Evolutionary conservation across 169 alveolate species (phyloP), one percentile per base, ranked within the genome.

Genomic region (Eimeria praecox): DNA sequence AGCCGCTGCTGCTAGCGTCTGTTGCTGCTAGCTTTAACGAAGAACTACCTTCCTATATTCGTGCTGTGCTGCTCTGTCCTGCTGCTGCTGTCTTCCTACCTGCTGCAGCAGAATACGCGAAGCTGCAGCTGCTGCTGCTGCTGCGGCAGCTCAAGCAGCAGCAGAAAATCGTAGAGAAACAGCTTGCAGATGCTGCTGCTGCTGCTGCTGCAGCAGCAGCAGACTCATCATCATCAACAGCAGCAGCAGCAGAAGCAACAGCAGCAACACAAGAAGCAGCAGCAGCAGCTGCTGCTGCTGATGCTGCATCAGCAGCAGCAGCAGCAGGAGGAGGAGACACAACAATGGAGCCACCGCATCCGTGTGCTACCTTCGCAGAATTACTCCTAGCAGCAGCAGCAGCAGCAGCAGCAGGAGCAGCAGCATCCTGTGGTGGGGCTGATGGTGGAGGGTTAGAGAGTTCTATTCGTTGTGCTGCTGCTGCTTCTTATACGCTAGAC

Each of bases 1-100:
- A 49, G 73, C 95, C 95, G 69, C 95, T 92, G 83, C 90, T 92
- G 66, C 95, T 92, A 18, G 95, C 95, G 1, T 59, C 95, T 8
- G 73, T 82, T n/a, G 24, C 73, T 73, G 35, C 83, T 49, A 66
- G 22, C 30, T 66, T 33, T n/a, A 83, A 92, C 59, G 95, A 92
- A 30, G 80, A 40, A 71, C 46, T 92, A n/a, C 95, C 95, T n/a
- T 83, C 90, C 3, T 77, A 92, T 35, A 66, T 78, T 33, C n/a
- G 95, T 66, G 95, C 92, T 18, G 56, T 92, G 33, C 91, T 92
- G 78, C 92, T 92, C 85, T 92, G 95, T 40, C 95, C 95, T 14
- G 90, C 91, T 16, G 90, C 95, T 22, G 91, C 86, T 30, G 75
- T 91, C 33, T 92, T 54, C 64, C 95, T 92, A 9, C 90, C 71